Evolutionary conservation across 441 rosid species (phyloP), one percentile per base, ranked within the genome.

Genomic region (Gossypium gossypioides): DNA sequence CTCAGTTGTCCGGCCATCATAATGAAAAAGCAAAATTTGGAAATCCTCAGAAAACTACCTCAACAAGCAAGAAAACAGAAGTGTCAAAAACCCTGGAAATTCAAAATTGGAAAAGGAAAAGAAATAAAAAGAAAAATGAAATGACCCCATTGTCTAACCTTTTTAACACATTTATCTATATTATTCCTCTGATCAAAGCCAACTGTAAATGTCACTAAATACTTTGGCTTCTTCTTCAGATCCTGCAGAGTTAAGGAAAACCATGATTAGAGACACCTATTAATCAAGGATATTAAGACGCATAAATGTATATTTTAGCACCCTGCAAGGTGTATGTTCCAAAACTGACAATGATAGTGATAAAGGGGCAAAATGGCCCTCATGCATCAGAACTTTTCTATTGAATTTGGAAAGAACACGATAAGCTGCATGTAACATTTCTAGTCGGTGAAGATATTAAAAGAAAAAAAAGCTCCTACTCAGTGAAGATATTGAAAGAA

Each of bases 1-100:
- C 32, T 87, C 90, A 68, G 86, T 84, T 57, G 87, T 80, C 46
- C 76, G 89, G 29, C 92, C 95, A 78, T 89, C 95, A 70, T 89
- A 89, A 71, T 89, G 95, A 76, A 87, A 89, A 51, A 89, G 92
- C 81, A 89, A 54, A 78, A 89, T 84, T 56, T 84, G 85, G 80
- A 89, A 89, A 76, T 89, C 87, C 71, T 83, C 85, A 9, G 91
- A 86, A 74, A 89, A 87, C 94, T 89, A 76, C 46, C 72, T 76
- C 69, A 84, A 74, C 18, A 71, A 58, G 56, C 27, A 78, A 67
- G 44, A 70, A 66, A 22, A 10, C 54, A 58, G 2, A 63, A 77
- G 72, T 58, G 37, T 80, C 68, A 87, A 77, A 21, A 56, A 27
- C 73, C 18, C 44, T 5, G 69, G 9, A 75, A 74, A 76, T 29